A percentile compares a stretch with the other conserved stretches of the same genome.
These are phyloP conservation scores for Pseudogymnoascus verrucosus DNA, from an alignment of 2,329 filamentous ascomycete genomes.

Conservation along the genomic window DNA sequence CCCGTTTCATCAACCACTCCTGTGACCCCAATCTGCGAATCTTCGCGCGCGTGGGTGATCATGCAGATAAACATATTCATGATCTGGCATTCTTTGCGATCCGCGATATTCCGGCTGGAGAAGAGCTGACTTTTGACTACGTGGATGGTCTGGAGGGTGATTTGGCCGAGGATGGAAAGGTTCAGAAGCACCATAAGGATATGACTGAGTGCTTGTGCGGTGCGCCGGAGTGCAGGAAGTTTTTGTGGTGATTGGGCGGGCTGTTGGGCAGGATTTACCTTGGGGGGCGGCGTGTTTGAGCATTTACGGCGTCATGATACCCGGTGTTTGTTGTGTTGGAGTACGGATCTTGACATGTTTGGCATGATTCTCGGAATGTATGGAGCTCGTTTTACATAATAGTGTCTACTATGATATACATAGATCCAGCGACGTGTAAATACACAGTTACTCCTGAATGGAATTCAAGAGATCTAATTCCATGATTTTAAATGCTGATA, in stretches of 20 bases:
- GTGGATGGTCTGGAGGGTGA: slow-evolving; percentile 50
- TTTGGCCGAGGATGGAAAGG: slow-evolving; percentile 24
- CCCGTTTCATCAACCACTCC: slow-evolving; percentile 76
- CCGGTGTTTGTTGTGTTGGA: neutral
- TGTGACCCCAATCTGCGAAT: slow-evolving; percentile 73
- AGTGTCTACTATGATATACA: neutral
- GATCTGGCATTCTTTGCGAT: slow-evolving; percentile 71
- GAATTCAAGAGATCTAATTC: neutral
- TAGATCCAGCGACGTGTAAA: neutral
- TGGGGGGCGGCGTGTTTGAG: neutral
- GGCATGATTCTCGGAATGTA: neutral
- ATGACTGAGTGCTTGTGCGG: slow-evolving; percentile 57
- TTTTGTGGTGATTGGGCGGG: slow-evolving; percentile 47
- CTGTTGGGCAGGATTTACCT: neutral
- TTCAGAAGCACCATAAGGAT: slow-evolving; percentile 42
- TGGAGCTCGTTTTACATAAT: neutral
- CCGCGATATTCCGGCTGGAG: slow-evolving; percentile 52
- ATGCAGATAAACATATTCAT: slow-evolving; percentile 65
- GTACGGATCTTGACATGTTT: neutral
- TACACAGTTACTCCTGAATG: neutral
- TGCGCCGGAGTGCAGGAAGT: slow-evolving; percentile 58
- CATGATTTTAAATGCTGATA: neutral
- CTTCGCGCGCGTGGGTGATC: slow-evolving; percentile 71
- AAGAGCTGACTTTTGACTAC: slow-evolving; percentile 77
- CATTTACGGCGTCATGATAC: slow-evolving; percentile 7